phyloP scores from a whole-genome alignment of 306 rosid species.

The Cucurbita maxima region DNA sequence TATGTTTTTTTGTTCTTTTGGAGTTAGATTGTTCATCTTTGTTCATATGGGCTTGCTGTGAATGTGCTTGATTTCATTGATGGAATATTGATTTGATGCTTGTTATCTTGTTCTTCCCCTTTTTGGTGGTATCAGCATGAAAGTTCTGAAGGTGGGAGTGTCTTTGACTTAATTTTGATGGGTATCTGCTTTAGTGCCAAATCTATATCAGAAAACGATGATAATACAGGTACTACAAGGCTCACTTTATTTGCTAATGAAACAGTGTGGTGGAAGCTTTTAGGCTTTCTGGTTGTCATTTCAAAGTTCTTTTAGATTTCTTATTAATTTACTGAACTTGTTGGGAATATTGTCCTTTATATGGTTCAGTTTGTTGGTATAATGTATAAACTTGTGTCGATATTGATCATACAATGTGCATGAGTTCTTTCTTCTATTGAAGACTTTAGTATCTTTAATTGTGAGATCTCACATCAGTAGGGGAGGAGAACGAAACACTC shows the following conservation, averaged over 20 bases:
- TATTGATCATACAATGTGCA: neutral
- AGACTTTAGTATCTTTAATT: neutral
- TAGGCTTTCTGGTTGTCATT: neutral
- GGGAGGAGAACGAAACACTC: no score
- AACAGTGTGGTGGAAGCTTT: neutral
- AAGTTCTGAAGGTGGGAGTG: neutral
- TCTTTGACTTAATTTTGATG: constrained; percentile 14
- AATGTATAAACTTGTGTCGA: neutral
- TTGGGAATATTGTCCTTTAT: neutral
- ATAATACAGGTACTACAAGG: constrained; percentile 12
- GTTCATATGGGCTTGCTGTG: neutral
- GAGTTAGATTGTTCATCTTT: neutral
- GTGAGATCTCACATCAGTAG: no score
- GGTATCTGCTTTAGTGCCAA: constrained; percentile 34
- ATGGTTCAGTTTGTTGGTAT: no score
- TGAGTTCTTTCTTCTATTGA: neutral
- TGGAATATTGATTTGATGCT: neutral
- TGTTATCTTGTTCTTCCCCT: neutral
- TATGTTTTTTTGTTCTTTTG: neutral
- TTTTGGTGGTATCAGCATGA: neutral
- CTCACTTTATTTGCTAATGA: neutral
- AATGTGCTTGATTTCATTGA: neutral
- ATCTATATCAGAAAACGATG: constrained; percentile 16
- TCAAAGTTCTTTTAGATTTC: neutral
- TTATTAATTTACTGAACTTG: neutral